Base-by-base conservation (phyloP, 352 stramenopile species). In the Globisporangium abappressorium region DNA sequence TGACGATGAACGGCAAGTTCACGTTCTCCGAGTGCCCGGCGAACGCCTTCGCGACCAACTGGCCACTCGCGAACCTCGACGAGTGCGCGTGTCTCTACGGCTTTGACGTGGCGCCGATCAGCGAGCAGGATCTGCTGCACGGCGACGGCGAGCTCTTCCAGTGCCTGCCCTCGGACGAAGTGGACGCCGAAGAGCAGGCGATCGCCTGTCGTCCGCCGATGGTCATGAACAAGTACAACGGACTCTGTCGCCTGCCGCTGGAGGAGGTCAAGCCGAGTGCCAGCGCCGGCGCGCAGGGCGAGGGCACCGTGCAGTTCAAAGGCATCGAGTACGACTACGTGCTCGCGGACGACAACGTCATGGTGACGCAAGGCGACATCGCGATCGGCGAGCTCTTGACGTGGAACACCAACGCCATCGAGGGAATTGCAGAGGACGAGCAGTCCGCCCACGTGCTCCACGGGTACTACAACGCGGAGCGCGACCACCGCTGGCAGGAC, bases 321-420 rank as follows among this genome's bases (percentile, higher is more conserved):
- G 87, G 87, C 33, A 88, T 93, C 54, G 87, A 95, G 74, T 91
- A 93, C 65, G 81, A 91, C 72, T 93, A 90, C 59, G 85, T 93
- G 33, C 73, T 93, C 33, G 77, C 82, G 0, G 85, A 95, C 55
- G 79, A 88, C 64, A 78, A 79, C 57, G 75, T 91, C 41, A 88
- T 95, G 81, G 58, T 95, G 26, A 89, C 90, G 54, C 87, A 95
- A 59, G 85, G 85, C 53, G 86, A 94, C 56, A 72, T 93, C 26
- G 85, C 87, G 15, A 91, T 93, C 61, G 85, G 85, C 26, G 74
- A 89, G 71, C 66, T 84, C 1, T 64, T 81, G 55, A 65, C 68
- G 5, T 85, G 79, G 76, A 69, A 82, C 30, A 46, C 30, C 15
- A 24, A 11, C 51, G 51, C 9, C 30, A 18, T 46, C 49, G 57